Percentiles rank a stretch among this genome's conserved stretches.
phyloP scores from a whole-genome alignment of 2,329 filamentous ascomycete genomes.

The Dothiorella sarmentorum region DNA sequence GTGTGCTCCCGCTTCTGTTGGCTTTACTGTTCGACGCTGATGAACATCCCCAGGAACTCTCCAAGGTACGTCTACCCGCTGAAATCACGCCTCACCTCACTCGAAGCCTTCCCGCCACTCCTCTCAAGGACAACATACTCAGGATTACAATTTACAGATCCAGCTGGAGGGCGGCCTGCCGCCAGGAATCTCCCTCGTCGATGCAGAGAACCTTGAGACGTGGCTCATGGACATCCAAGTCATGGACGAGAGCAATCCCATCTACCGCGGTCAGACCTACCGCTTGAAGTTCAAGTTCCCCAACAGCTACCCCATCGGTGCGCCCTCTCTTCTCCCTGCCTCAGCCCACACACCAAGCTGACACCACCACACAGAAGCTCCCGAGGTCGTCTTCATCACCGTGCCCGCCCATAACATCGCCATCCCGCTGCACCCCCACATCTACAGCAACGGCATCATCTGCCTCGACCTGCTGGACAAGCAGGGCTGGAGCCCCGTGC shows the following conservation, averaged over 20 bases:
- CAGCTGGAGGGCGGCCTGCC: slow-evolving; percentile 58
- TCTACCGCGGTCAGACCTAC: slow-evolving; percentile 78
- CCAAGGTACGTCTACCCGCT: slow-evolving; percentile 24
- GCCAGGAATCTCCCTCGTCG: slow-evolving; percentile 72
- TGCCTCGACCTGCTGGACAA: slow-evolving; percentile 87
- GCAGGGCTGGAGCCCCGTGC: slow-evolving; percentile 92
- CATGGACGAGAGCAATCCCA: slow-evolving; percentile 80
- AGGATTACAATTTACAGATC: background rate
- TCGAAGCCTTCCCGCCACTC: background rate
- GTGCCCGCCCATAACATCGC: slow-evolving; percentile 50
- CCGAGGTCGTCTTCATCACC: slow-evolving; percentile 85
- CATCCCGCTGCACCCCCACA: slow-evolving; percentile 93
- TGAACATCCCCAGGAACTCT: slow-evolving; percentile 15
- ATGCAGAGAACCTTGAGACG: slow-evolving; percentile 77
- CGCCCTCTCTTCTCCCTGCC: slow-evolving; percentile 16
- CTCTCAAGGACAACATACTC: too few relatives aligned
- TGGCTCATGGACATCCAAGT: slow-evolving; percentile 93
- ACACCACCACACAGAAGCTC: slow-evolving; percentile 62
- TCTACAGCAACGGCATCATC: slow-evolving; percentile 98
- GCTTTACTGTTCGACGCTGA: background rate
- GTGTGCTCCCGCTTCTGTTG: background rate
- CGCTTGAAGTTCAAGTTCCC: slow-evolving; percentile 85
- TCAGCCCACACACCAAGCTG: background rate
- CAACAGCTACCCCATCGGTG: slow-evolving; percentile 85
- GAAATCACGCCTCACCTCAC: too few relatives aligned